Base-by-base conservation (phyloP, 140 eudicot genomes). In the Stevia rebaudiana region DNA sequence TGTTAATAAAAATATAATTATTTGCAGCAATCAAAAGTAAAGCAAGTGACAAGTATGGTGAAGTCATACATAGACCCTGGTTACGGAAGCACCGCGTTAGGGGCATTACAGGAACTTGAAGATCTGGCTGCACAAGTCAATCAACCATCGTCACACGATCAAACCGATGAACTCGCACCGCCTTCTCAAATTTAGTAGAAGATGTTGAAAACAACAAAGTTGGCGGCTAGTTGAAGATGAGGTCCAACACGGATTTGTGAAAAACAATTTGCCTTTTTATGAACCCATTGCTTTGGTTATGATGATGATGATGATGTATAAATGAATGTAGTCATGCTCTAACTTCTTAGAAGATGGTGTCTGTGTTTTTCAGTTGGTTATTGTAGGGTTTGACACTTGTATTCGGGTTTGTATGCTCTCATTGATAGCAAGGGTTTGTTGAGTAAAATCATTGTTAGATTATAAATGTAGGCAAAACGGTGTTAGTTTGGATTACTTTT, bases 21-120 rank as follows among this genome's bases (percentile, higher is more conserved):
- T 2, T 52, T 18, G 47, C 86, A 88, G 96, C 87, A 84, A 88
- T 60, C 82, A n/a, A 84, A 78, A 73, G 76, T 84, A 54, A 82
- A 69, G 63, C 80, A 78, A 68, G 70, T 82, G n/a, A 76, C 79
- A 11, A 36, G 35, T 3, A 49, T 77, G 52, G 70, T 89, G 60
- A 89, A 72, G 74, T 75, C 96, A 0, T 74, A 58, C 78, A 56
- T 88, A 39, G 72, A 76, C 52, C 72, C 42, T 23, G 77, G 74
- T 65, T 77, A 60, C n/a, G 82, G 90, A 2, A 43, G 50, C 13
- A 54, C 18, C 65, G 87, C 80, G 11, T 59, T 78, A 13, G 82
- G 66, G 64, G 94, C 96, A 1, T 59, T 89, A 40, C 74, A 74
- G 41, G 90, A 89, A 78, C 80, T 85, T 23, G 96, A 89, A 61